phyloP scores from a whole-genome alignment of 2,329 filamentous ascomycete genomes.

The Alternaria viburni region DNA sequence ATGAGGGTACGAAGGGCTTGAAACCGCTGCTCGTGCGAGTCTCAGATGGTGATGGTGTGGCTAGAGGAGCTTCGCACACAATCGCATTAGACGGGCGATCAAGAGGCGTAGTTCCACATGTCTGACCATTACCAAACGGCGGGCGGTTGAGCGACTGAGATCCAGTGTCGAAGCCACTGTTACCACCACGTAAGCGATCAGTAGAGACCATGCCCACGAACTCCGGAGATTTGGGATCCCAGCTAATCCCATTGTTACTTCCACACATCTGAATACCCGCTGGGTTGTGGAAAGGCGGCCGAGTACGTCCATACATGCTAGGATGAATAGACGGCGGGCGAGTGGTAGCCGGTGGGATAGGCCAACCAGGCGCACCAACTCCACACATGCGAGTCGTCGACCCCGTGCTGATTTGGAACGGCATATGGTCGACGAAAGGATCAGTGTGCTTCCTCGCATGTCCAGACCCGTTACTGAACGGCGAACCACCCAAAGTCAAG shows the following conservation, averaged over 20 bases:
- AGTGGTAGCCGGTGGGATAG: neutral
- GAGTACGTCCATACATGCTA: neutral
- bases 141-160: neutral
- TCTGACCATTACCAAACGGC: neutral
- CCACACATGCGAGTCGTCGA: neutral
- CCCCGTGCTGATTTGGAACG: too few species aligned
- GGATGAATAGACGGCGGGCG: neutral
- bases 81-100: neutral
- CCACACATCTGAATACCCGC: neutral
- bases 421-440: constrained; percentile 4
- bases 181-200: neutral
- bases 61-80: neutral
- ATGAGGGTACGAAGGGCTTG: neutral
- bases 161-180: neutral
- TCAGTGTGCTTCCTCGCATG: constrained; percentile 9
- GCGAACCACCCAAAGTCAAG: neutral
- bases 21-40: neutral
- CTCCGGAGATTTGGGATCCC: neutral
- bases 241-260: neutral
- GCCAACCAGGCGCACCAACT: neutral
- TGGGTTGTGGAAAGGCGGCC: neutral
- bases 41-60: neutral
- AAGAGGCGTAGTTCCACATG: neutral
- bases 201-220: neutral
- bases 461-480: neutral